phyloP scores from a whole-genome alignment of 345 rosid genomes.

The Garcia nutans region DNA sequence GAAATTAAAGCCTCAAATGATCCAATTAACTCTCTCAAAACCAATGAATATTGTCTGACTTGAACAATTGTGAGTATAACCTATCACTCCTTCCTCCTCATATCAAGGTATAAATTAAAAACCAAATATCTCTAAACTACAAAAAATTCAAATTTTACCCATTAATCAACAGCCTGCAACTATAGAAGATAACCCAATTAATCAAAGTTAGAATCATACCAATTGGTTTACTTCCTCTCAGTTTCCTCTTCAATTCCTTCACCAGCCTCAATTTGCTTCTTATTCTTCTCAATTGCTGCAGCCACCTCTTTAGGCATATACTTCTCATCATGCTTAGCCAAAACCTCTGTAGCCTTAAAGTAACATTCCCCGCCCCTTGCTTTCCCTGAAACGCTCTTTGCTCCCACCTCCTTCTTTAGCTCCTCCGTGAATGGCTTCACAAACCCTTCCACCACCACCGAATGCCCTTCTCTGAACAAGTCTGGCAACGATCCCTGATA shows the following conservation, averaged over 20 bases:
- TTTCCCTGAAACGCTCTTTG: slow-evolving; percentile 57
- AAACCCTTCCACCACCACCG: slow-evolving; percentile 92
- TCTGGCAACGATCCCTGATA: slow-evolving; percentile 81
- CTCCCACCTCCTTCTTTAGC: slow-evolving; percentile 46
- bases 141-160: neutral
- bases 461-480: slow-evolving; percentile 90
- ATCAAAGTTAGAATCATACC: slow-evolving; percentile 16
- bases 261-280: slow-evolving; percentile 57
- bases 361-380: slow-evolving; percentile 65
- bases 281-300: slow-evolving; percentile 93
- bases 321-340: slow-evolving; percentile 98
- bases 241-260: slow-evolving; percentile 21
- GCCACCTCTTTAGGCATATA: slow-evolving; percentile 97
- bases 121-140: neutral
- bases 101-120: neutral
- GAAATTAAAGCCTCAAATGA: neutral
- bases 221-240: slow-evolving; percentile 26
- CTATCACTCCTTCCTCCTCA: neutral
- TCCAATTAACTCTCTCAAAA: slow-evolving; percentile 4
- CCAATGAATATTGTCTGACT: slow-evolving; percentile 5
- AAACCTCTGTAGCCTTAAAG: slow-evolving; percentile 78
- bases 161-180: neutral
- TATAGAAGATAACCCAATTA: too few relatives aligned
- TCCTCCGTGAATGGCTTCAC: slow-evolving; percentile 72
- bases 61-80: neutral